Percentiles rank a stretch among this genome's conserved stretches.
phyloP scores from a whole-genome alignment of 495 filamentous ascomycete species.

The Bacidia rubella region DNA sequence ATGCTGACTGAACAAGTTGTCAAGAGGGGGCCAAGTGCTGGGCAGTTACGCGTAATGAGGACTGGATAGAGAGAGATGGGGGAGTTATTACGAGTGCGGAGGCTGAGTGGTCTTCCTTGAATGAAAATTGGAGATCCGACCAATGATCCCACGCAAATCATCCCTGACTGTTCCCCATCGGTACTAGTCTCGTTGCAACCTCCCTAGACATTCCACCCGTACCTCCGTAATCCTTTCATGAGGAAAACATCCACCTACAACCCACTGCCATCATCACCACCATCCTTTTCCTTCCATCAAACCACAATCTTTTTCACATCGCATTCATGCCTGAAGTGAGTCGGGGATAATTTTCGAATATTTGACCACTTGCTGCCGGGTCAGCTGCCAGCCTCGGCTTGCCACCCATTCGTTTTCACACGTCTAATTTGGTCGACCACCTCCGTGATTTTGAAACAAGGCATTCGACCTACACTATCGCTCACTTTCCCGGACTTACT shows the following conservation, averaged over 20 bases:
- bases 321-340: neutral
- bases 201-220: neutral
- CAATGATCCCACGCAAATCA: neutral
- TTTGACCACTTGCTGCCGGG: neutral
- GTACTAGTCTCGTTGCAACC: neutral
- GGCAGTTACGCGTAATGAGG: no score
- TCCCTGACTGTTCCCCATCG: neutral
- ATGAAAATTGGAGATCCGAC: neutral
- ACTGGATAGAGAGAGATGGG: no score
- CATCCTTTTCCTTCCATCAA: neutral
- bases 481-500: neutral
- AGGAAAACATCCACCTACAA: conserved; percentile 1
- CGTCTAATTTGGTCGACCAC: neutral
- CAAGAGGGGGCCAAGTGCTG: no score
- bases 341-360: neutral
- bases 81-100: no score
- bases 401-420: neutral
- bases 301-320: neutral
- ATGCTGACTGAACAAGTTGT: no score
- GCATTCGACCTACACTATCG: neutral
- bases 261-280: conserved; percentile 2
- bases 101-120: neutral
- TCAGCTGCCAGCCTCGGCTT: conserved; percentile 1
- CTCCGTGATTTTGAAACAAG: neutral
- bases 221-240: neutral